A percentile compares a stretch with the other conserved stretches of the same genome.
phyloP scores from a whole-genome alignment of 2,329 filamentous ascomycete genomes.

The Biscogniauxia marginata region DNA sequence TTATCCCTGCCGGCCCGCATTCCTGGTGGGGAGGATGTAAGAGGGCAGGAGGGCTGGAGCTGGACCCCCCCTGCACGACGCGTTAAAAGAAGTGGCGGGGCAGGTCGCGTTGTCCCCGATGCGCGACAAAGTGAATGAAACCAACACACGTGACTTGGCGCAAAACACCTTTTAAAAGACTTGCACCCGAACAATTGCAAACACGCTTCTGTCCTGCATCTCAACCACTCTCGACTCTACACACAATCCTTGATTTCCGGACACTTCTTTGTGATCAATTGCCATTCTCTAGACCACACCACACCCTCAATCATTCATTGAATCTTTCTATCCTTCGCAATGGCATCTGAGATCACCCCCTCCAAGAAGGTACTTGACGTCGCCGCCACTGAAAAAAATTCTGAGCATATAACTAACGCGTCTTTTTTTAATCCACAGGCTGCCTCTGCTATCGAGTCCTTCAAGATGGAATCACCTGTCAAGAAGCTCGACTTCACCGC shows the following conservation, averaged over 20 bases:
- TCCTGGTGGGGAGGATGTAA: constrained; percentile 3
- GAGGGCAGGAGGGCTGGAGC: constrained; percentile 7
- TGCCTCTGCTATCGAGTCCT: constrained; percentile 78
- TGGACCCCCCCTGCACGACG: constrained; percentile 10
- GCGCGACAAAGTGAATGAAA: constrained; percentile 17
- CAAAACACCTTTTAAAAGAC: constrained; percentile 25
- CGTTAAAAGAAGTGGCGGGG: constrained; percentile 26
- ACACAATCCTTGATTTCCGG: constrained; percentile 22
- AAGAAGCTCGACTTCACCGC: constrained; percentile 83
- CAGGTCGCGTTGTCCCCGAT: constrained; percentile 18
- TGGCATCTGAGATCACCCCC: constrained; percentile 70
- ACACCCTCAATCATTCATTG: constrained; percentile 20
- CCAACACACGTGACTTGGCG: constrained; percentile 29
- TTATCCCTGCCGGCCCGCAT: constrained; percentile 11
- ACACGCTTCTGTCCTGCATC: constrained; percentile 23
- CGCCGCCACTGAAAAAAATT: constrained; percentile 23
- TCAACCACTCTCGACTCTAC: constrained; percentile 10
- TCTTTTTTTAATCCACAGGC: constrained; percentile 54
- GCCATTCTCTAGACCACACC: constrained; percentile 7
- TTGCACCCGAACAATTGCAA: constrained; percentile 15
- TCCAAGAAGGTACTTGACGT: constrained; percentile 54
- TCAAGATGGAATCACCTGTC: constrained; percentile 89
- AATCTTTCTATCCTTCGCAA: constrained; percentile 42
- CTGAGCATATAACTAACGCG: constrained; percentile 18
- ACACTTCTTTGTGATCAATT: constrained; percentile 2